Evolutionary conservation across 1,139 yeast genomes (phyloP), one percentile per base, ranked within the genome.

Genomic region (Blastobotrys persicus): DNA sequence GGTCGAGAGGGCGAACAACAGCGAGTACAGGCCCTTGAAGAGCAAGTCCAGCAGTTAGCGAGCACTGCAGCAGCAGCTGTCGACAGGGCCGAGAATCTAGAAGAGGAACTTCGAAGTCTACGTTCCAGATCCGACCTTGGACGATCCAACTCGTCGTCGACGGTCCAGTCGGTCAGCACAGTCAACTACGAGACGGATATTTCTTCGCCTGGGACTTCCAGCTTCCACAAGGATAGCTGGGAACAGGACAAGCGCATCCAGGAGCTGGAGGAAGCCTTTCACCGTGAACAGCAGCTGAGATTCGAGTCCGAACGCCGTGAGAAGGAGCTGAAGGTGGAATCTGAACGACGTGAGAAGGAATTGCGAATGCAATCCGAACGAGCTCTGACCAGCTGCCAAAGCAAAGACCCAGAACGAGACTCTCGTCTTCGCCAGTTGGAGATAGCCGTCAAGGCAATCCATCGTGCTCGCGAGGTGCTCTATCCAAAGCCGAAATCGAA

Each of bases 361-460:
- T n/a, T n/a, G n/a, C n/a, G n/a, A n/a, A n/a, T n/a, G n/a, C n/a
- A n/a, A n/a, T n/a, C n/a, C n/a, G n/a, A 23, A 23, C 78, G 54
- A 67, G 88, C 43, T 77, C 81, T 51, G 78, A 74, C 16, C 95
- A 88, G 63, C 85, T 87, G 26, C 92, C 85, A 63, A 95, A 87
- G 42, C 71, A 53, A 49, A 26, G 43, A 43, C 13, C 14, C 51
- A 3, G 50, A 49, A 14, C 12, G 79, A 81, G 52, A 78, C 79
- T 59, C 59, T 35, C 50, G 68, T 12, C 59, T 66, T 34, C 57
- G 52, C 37, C 55, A 55, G n/a, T 58, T 66, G 6, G 68, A 65
- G 37, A 49, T 55, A 18, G 69, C 69, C 3, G 48, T 66, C 3
- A 52, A 55, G 34, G 65, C 66, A 1, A 65, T 66, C 20, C 60